Percentiles rank a stretch among this genome's conserved stretches.
Evolutionary conservation across 2,329 filamentous ascomycete species (phyloP).

Genomic region (Chrysoporthe austroafricana): DNA sequence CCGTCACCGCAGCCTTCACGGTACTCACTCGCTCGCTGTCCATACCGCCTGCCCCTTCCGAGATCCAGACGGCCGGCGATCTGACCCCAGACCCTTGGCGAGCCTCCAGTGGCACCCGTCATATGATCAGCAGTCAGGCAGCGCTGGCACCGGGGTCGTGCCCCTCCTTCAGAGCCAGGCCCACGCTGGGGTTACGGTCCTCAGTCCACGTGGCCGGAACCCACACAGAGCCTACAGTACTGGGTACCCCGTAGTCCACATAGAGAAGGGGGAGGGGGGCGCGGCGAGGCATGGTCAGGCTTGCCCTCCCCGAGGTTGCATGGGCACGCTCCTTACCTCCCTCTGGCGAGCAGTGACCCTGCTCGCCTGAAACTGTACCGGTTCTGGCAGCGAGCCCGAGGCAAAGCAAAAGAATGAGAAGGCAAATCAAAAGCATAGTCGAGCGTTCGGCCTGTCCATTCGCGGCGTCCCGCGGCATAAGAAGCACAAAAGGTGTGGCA

Average conservation of each 20-base stretch:
- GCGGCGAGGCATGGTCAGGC: too few relatives aligned
- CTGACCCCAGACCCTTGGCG: not conserved
- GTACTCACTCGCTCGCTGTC: not conserved
- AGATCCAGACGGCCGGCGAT: not conserved
- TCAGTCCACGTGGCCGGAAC: not conserved
- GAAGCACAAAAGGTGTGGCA: too few relatives aligned
- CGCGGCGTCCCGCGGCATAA: too few relatives aligned
- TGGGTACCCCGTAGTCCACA: not conserved
- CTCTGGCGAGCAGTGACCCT: not conserved
- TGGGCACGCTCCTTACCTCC: not conserved
- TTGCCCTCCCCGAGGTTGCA: too few relatives aligned
- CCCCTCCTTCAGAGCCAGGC: not conserved
- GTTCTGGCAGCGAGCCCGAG: too few relatives aligned
- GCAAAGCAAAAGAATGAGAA: too few relatives aligned
- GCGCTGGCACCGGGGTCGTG: not conserved
- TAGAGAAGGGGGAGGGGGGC: not conserved
- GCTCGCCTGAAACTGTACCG: too few relatives aligned
- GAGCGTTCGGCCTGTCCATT: too few relatives aligned
- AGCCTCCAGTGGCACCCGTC: not conserved
- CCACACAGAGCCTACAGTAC: not conserved
- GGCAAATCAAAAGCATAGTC: too few relatives aligned
- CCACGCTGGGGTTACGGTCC: not conserved
- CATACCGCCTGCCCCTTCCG: not conserved
- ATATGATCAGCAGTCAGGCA: constrained; percentile 5
- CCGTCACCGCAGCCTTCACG: not conserved